A percentile compares a stretch with the other conserved stretches of the same genome.
These are phyloP conservation scores for Turnera subulata DNA, from an alignment of 345 rosid species.

Conservation along the genomic window DNA sequence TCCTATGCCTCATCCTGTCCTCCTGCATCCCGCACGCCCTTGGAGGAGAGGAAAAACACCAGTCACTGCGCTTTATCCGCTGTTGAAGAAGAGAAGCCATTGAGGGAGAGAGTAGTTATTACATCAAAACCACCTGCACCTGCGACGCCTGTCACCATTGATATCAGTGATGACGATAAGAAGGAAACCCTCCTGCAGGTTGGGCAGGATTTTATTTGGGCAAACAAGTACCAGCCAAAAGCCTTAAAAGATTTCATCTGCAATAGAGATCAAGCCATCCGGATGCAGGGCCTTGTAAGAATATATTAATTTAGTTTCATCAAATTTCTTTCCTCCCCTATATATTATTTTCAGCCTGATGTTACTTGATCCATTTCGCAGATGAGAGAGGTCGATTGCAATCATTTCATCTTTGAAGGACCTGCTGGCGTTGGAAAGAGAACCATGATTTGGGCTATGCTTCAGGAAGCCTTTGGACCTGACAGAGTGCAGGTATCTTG, in stretches of 20 bases:
- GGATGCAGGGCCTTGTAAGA: constrained; percentile 33
- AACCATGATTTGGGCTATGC: constrained; percentile 62
- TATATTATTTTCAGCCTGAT: background rate
- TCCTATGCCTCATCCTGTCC: background rate
- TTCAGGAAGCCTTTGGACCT: constrained; percentile 45
- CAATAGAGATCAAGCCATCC: constrained; percentile 38
- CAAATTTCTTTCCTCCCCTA: background rate
- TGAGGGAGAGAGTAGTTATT: constrained; percentile 56
- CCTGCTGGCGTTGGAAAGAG: constrained; percentile 58
- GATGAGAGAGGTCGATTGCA: constrained; percentile 25
- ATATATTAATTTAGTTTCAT: background rate
- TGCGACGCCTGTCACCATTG: background rate
- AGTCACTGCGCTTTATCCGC: background rate
- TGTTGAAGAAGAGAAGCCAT: constrained; percentile 42
- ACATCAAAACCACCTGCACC: background rate
- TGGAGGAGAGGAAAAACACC: background rate
- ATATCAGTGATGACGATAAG: constrained; percentile 2
- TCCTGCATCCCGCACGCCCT: background rate
- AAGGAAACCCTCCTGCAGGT: constrained; percentile 3
- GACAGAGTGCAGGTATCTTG: constrained; percentile 37
- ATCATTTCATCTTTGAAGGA: constrained; percentile 57
- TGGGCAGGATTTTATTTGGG: constrained; percentile 33
- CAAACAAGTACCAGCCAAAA: constrained; percentile 45
- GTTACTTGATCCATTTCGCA: background rate
- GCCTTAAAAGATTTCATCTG: constrained; percentile 50